A percentile compares a stretch with the other conserved stretches of the same genome.
phyloP scores from a whole-genome alignment of 257 asterid genomes.

The Solanum ossicruentum region DNA sequence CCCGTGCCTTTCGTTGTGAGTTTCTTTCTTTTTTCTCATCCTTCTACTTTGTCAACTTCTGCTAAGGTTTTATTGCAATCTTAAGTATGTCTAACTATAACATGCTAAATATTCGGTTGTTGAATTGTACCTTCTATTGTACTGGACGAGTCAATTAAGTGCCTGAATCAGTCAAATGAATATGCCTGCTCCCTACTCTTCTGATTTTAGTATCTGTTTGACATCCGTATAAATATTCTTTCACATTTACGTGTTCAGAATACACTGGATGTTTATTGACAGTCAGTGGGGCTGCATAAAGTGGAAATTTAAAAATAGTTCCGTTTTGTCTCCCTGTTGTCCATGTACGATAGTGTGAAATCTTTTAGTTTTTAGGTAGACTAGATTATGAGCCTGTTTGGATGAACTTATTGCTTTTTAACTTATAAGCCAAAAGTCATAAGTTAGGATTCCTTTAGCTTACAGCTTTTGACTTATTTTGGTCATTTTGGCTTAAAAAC shows the following conservation, averaged over 20 bases:
- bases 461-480: too few species aligned
- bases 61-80: neutral
- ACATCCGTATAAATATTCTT: neutral
- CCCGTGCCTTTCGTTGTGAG: constrained; percentile 98
- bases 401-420: too few species aligned
- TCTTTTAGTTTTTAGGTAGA: neutral
- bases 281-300: neutral
- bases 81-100: neutral
- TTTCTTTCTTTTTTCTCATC: neutral
- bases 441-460: too few species aligned
- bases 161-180: neutral
- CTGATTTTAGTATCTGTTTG: neutral
- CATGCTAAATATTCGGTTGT: neutral
- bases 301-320: neutral
- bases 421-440: too few species aligned
- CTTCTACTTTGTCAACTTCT: neutral
- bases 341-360: neutral
- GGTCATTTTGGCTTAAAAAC: too few species aligned
- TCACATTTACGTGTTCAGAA: neutral
- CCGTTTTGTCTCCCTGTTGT: neutral
- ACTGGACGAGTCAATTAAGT: neutral
- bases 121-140: neutral
- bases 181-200: neutral
- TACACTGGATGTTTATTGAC: neutral
- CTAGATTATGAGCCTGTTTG: neutral